Percentiles rank a stretch among this genome's conserved stretches.
Conservation (phyloP, 1,139 yeast species). For the Suhomyces choctaworum region DNA sequence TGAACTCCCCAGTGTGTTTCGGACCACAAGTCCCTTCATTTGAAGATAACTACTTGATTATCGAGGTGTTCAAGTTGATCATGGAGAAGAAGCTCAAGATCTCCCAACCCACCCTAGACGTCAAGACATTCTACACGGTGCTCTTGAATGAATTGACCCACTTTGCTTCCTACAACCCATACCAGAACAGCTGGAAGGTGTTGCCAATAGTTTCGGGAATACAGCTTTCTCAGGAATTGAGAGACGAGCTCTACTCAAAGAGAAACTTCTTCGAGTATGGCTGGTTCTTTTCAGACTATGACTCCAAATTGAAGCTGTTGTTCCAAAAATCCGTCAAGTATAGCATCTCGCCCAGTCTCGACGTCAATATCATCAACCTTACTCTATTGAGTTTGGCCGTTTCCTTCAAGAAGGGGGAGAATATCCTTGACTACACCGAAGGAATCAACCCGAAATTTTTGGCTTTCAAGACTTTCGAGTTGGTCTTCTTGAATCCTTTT, state of each 20-base stretch:
- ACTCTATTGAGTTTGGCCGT: slow-evolving; percentile 39
- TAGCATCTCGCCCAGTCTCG: slow-evolving; percentile 25
- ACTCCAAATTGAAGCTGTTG: slow-evolving; percentile 23
- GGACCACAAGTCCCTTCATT: slow-evolving; percentile 35
- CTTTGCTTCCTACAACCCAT: slow-evolving; percentile 32
- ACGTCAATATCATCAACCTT: slow-evolving; percentile 30
- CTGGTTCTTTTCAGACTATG: slow-evolving; percentile 40
- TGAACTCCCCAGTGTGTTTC: slow-evolving; percentile 50
- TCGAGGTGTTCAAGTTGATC: slow-evolving; percentile 52
- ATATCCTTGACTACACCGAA: slow-evolving; percentile 25
- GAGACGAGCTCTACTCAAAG: slow-evolving; percentile 37
- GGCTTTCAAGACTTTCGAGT: slow-evolving; percentile 21
- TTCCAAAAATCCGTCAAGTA: slow-evolving; percentile 28
- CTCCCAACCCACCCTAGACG: slow-evolving; percentile 61
- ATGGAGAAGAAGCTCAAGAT: slow-evolving; percentile 54
- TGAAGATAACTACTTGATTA: slow-evolving; percentile 37
- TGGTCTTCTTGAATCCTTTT: slow-evolving; percentile 24
- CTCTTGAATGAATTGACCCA: slow-evolving; percentile 38
- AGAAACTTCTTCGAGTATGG: slow-evolving; percentile 23
- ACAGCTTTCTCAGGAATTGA: slow-evolving; percentile 38
- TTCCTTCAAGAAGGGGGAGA: slow-evolving; percentile 24
- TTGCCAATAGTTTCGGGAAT: slow-evolving; percentile 60
- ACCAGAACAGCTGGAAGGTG: slow-evolving; percentile 52
- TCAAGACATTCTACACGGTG: slow-evolving; percentile 51
- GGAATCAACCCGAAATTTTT: slow-evolving; percentile 27